Conservation (phyloP, 257 asterid genomes). For the Gentiana dahurica region DNA sequence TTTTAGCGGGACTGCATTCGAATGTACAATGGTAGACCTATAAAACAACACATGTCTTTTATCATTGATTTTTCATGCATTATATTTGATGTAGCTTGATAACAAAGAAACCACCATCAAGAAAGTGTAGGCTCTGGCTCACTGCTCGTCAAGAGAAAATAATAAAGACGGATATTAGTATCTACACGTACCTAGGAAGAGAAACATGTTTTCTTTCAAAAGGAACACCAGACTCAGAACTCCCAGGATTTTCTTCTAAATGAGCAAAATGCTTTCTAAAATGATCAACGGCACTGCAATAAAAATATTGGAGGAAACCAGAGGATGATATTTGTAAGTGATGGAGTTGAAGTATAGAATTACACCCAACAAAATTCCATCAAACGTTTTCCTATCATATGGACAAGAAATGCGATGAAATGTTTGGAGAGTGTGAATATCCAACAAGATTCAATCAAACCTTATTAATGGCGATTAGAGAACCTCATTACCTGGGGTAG, state of each 20-base stretch:
- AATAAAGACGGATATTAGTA: neutral
- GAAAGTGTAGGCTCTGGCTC: too few species aligned
- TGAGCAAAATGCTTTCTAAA: conserved; percentile 65
- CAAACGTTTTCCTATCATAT: too few species aligned
- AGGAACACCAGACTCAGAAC: conserved; percentile 41
- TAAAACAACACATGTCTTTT: neutral
- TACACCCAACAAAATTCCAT: conserved; percentile 1
- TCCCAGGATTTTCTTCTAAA: conserved; percentile 64
- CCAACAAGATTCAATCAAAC: neutral
- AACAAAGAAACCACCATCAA: too few species aligned
- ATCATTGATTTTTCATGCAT: too few species aligned
- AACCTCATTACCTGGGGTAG: conserved; percentile 53
- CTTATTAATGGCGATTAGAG: neutral
- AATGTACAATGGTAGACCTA: conserved; percentile 74
- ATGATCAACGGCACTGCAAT: conserved; percentile 70
- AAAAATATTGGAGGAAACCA: conserved; percentile 7
- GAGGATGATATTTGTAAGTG: conserved; percentile 2
- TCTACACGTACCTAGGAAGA: conserved; percentile 59
- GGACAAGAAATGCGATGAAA: too few species aligned
- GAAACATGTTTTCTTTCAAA: conserved; percentile 71
- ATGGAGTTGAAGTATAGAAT: neutral
- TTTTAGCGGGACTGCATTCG: conserved; percentile 39
- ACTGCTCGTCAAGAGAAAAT: neutral
- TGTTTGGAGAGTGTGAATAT: too few species aligned
- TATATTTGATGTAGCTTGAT: too few species aligned